Evolutionary conservation across 345 rosid genomes (phyloP).

Genomic region (Murraya koenigii): DNA sequence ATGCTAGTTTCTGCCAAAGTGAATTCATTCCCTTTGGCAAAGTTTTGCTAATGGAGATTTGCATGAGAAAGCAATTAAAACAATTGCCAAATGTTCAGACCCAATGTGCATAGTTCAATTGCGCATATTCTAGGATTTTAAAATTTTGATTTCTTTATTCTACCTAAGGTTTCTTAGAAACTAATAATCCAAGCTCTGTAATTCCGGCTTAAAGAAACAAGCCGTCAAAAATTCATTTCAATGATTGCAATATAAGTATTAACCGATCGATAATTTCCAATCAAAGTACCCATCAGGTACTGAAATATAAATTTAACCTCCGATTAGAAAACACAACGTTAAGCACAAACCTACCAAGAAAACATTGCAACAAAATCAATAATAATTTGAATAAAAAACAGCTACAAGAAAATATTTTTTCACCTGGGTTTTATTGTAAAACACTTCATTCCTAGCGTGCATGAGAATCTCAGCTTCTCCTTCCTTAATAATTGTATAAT

Average conservation of each 20-base stretch:
- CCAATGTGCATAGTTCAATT: neutral
- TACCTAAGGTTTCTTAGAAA: neutral
- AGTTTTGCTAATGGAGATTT: neutral
- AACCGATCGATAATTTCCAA: neutral
- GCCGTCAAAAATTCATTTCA: neutral
- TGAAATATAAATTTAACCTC: neutral
- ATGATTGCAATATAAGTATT: neutral
- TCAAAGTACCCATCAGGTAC: neutral
- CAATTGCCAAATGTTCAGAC: neutral
- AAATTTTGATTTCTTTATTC: neutral
- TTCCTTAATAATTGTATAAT: slow-evolving; percentile 75
- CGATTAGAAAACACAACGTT: neutral
- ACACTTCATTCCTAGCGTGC: slow-evolving; percentile 89
- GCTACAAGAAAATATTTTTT: slow-evolving; percentile 16
- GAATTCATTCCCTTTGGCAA: neutral
- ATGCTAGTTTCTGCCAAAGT: neutral
- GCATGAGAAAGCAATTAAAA: neutral
- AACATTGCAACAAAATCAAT: slow-evolving; percentile 1
- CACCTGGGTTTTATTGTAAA: slow-evolving; percentile 93
- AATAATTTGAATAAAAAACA: neutral
- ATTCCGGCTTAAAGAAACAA: neutral
- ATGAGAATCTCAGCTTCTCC: slow-evolving; percentile 98
- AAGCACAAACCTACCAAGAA: slow-evolving; percentile 12
- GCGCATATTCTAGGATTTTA: neutral
- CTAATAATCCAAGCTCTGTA: neutral